These are phyloP conservation scores for Heterobasidion occidentale DNA, from an alignment of 1,284 basidiomycete species.

Conservation along the genomic window DNA sequence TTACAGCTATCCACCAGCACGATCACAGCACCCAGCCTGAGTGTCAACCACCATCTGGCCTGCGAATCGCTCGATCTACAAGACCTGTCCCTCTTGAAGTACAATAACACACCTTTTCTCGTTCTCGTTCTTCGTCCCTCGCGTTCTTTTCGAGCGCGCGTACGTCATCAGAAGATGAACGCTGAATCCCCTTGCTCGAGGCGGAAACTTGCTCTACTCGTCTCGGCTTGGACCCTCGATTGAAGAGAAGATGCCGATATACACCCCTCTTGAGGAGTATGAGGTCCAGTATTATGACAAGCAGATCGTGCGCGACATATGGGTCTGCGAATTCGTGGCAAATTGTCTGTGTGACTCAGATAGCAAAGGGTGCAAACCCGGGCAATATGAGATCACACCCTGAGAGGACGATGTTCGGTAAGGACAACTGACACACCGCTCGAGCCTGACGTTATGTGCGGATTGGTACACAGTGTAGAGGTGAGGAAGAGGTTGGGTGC, in stretches of 20 bases:
- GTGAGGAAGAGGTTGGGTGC: constrained; percentile 57
- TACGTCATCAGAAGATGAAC: too few species aligned
- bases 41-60: constrained; percentile 49
- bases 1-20: constrained; percentile 63
- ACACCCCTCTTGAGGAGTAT: constrained; percentile 84
- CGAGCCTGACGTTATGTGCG: constrained; percentile 75
- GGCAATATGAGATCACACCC: not conserved
- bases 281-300: constrained; percentile 77
- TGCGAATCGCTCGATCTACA: constrained; percentile 15
- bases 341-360: constrained; percentile 13
- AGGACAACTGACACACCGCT: constrained; percentile 58
- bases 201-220: constrained; percentile 5
- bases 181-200: not conserved
- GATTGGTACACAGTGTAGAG: constrained; percentile 84
- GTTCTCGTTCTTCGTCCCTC: constrained; percentile 6
- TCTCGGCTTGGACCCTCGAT: constrained; percentile 63
- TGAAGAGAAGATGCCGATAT: constrained; percentile 87
- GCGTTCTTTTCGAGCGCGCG: constrained; percentile 1
- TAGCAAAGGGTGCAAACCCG: constrained; percentile 2
- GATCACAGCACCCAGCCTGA: constrained; percentile 49
- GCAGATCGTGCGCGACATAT: constrained; percentile 81
- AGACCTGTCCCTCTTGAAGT: not conserved
- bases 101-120: constrained; percentile 14
- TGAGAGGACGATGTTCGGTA: not conserved
- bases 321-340: constrained; percentile 80